A percentile compares a stretch with the other conserved stretches of the same genome.
Evolutionary conservation across 108 stramenopile genomes (phyloP).

Genomic region (Cylindrotheca closterium): DNA sequence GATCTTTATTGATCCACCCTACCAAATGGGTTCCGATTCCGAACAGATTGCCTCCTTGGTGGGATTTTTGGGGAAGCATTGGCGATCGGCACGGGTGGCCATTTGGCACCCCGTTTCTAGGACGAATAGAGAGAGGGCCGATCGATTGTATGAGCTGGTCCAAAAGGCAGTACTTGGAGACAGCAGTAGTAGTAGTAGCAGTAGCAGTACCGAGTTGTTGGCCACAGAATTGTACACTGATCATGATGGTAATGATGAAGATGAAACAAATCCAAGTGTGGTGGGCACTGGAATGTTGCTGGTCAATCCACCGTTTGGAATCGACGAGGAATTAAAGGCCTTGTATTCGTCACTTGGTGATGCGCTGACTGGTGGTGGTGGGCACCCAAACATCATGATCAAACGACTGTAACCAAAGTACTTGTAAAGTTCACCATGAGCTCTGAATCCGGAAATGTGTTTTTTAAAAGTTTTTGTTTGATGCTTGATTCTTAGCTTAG

Average conservation of each 20-base stretch:
- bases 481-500: background rate
- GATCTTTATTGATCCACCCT: constrained; percentile 15
- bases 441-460: too few species aligned
- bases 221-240: background rate
- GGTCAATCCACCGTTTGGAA: constrained; percentile 1
- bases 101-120: constrained; percentile 11
- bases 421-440: background rate
- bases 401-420: background rate
- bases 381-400: background rate
- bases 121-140: background rate
- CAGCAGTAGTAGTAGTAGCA: too few species aligned
- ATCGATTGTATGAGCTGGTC: constrained; percentile 1
- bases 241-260: background rate
- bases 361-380: background rate
- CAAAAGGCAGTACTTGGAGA: background rate
- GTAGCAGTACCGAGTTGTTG: too few species aligned
- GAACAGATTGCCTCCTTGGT: constrained; percentile 3
- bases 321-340: background rate
- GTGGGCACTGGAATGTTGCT: background rate
- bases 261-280: too few species aligned
- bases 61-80: background rate
- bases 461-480: background rate
- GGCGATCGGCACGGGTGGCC: constrained; percentile 8
- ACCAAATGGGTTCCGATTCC: constrained; percentile 13
- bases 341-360: background rate